Conservation (phyloP, 805 yeast species). For the Cyberlindnera samutprakarnensis region DNA sequence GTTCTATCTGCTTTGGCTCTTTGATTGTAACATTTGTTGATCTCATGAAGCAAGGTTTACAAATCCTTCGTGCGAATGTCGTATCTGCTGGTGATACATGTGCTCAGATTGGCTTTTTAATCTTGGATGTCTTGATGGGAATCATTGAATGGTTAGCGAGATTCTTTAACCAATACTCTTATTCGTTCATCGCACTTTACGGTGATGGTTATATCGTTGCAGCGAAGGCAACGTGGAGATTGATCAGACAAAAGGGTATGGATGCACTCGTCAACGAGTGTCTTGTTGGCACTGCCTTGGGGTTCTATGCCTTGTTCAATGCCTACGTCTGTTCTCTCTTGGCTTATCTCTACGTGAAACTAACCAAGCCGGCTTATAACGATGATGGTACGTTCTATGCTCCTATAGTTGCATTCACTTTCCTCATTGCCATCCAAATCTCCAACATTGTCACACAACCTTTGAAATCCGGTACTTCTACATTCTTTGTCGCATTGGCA, state of each 20-base stretch:
- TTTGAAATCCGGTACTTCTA: conserved; percentile 73
- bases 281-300: conserved; percentile 68
- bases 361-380: conserved; percentile 64
- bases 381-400: conserved; percentile 54
- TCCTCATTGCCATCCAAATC: conserved; percentile 70
- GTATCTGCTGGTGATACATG: conserved; percentile 43
- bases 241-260: conserved; percentile 72
- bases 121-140: conserved; percentile 53
- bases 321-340: conserved; percentile 59
- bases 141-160: conserved; percentile 72
- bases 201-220: conserved; percentile 71
- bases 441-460: conserved; percentile 66
- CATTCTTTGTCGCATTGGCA: conserved; percentile 78
- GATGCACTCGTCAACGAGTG: conserved; percentile 83
- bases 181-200: conserved; percentile 78
- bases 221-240: conserved; percentile 76
- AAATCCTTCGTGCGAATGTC: conserved; percentile 44
- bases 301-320: conserved; percentile 67
- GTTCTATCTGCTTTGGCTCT: conserved; percentile 85
- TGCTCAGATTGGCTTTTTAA: conserved; percentile 43
- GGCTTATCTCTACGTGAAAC: conserved; percentile 56
- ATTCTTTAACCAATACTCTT: conserved; percentile 88
- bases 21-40: conserved; percentile 66
- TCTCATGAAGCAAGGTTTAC: conserved; percentile 48
- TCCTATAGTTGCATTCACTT: conserved; percentile 66